phyloP scores from a whole-genome alignment of 441 rosid genomes.

The Brassica balearica region DNA sequence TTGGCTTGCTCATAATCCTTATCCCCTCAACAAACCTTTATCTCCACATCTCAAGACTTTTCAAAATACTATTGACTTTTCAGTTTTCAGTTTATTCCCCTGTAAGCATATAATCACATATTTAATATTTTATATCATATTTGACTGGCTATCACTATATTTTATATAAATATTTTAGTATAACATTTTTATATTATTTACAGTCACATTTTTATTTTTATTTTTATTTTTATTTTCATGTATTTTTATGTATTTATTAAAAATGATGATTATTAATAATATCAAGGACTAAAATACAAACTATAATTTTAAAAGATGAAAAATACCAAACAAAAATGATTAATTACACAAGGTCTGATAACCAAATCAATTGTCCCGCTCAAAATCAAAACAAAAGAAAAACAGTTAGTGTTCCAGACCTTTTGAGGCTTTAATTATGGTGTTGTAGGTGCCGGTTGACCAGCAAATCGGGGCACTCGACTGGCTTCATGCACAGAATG shows the following conservation, averaged over 20 bases:
- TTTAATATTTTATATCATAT: background rate
- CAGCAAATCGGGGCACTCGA: conserved; percentile 71
- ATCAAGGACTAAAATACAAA: background rate
- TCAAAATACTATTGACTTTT: background rate
- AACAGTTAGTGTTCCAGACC: conserved; percentile 41
- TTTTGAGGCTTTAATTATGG: background rate
- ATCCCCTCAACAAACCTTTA: background rate
- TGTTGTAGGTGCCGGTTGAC: conserved; percentile 67
- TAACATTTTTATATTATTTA: background rate
- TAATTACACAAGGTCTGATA: background rate
- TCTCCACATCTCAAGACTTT: background rate
- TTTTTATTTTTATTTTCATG: background rate
- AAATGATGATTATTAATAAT: background rate
- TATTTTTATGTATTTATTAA: background rate
- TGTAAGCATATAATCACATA: background rate
- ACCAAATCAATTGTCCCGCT: conserved; percentile 16
- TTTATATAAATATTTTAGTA: background rate
- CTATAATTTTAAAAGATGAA: too few relatives aligned
- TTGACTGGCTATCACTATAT: background rate
- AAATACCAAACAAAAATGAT: background rate
- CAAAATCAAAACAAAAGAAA: background rate
- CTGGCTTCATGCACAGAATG: conserved; percentile 84
- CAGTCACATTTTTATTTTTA: background rate
- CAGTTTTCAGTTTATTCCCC: background rate
- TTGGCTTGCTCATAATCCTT: conserved; percentile 6